Percentiles rank a stretch among this genome's conserved stretches.
Conservation (phyloP, 108 stramenopile species). For the Skeletonema potamos region DNA sequence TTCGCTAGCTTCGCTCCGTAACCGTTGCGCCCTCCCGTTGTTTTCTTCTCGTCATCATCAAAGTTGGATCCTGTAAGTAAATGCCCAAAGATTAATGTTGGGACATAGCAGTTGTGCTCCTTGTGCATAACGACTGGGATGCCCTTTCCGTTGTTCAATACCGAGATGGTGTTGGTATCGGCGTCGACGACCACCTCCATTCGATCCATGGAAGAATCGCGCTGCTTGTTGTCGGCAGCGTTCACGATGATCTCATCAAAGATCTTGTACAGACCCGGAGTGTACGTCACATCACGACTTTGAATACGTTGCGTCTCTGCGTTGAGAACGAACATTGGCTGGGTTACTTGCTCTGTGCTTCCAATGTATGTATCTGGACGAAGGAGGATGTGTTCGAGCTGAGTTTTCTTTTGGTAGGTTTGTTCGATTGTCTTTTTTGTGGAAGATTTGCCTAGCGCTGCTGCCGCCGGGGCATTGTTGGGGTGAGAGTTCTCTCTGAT, state of each 20-base stretch:
- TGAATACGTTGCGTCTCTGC: slow-evolving; percentile 62
- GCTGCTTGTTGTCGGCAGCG: slow-evolving; percentile 99
- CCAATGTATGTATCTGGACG: slow-evolving; percentile 98
- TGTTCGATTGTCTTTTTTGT: slow-evolving; percentile 81
- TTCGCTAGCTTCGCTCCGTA: slow-evolving; percentile 99
- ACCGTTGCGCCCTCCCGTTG: slow-evolving; percentile 98
- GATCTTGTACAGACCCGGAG: slow-evolving; percentile 98
- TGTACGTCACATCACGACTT: slow-evolving; percentile 79
- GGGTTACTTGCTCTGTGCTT: slow-evolving; percentile 76
- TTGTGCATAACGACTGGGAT: slow-evolving; percentile 83
- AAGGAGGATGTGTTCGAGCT: slow-evolving; percentile 94
- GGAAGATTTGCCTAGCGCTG: neutral
- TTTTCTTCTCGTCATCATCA: slow-evolving; percentile 97
- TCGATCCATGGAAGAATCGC: slow-evolving; percentile 94
- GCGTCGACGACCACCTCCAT: slow-evolving; percentile 88
- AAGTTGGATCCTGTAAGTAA: slow-evolving; percentile 84
- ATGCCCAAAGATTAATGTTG: slow-evolving; percentile 98
- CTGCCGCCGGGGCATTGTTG: neutral
- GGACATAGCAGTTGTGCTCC: slow-evolving; percentile 85
- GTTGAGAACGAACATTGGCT: slow-evolving; percentile 93
- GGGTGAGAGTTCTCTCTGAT: neutral
- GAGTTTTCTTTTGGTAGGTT: slow-evolving; percentile 93
- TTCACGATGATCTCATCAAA: slow-evolving; percentile 99
- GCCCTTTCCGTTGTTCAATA: slow-evolving; percentile 95
- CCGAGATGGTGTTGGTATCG: slow-evolving; percentile 81